Conservation (phyloP, 345 rosid genomes). For the Cardamine occulta region DNA sequence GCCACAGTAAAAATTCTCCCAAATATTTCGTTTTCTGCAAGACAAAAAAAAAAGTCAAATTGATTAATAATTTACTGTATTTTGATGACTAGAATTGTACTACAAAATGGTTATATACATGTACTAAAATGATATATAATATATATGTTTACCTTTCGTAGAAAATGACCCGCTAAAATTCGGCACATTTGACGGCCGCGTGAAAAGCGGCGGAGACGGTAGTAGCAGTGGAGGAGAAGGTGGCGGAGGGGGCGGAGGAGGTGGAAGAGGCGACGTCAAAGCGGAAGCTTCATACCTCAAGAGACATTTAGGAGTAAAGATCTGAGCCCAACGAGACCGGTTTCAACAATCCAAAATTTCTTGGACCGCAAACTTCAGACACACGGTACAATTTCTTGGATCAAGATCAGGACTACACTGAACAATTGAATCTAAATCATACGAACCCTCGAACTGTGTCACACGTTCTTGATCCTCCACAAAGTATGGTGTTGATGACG, state of each 20-base stretch:
- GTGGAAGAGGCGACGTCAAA: not conserved
- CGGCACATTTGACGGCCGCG: not conserved
- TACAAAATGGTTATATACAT: not conserved
- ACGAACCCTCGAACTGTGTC: conserved; percentile 1
- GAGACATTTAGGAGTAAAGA: conserved; percentile 32
- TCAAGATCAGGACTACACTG: conserved; percentile 36
- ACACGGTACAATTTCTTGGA: conserved; percentile 24
- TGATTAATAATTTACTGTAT: not conserved
- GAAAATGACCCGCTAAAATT: not conserved
- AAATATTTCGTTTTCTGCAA: not conserved
- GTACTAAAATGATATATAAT: not conserved
- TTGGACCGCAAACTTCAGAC: conserved; percentile 17
- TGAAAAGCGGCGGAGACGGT: conserved; percentile 8
- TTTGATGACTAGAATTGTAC: not conserved
- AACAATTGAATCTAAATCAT: conserved; percentile 15
- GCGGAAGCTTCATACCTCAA: conserved; percentile 7
- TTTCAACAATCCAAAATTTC: not conserved
- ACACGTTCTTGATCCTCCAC: conserved; percentile 22
- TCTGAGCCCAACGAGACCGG: conserved; percentile 22
- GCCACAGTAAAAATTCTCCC: not conserved
- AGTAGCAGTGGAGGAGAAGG: not conserved
- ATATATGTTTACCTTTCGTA: conserved; percentile 18
- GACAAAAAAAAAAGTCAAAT: not conserved
- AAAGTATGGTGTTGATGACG: conserved; percentile 5
- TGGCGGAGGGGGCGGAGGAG: no score